Evolutionary conservation across 2,329 filamentous ascomycete species (phyloP).

Genomic region (Purpureocillium lavendulum): DNA sequence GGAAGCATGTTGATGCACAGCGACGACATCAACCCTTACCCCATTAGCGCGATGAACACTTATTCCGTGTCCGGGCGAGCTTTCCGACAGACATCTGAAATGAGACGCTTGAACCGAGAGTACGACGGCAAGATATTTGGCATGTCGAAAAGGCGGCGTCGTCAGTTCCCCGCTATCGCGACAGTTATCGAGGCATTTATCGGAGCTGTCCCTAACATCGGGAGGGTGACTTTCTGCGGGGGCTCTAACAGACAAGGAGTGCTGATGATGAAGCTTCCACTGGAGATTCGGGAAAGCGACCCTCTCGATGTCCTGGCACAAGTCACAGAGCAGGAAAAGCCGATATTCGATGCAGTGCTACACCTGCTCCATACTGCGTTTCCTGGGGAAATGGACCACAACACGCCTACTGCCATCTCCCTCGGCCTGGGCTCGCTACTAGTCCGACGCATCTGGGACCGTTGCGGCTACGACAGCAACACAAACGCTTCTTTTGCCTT

Average conservation of each 20-base stretch:
- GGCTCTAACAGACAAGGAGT: constrained; percentile 82
- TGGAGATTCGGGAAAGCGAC: constrained; percentile 50
- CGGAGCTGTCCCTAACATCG: constrained; percentile 60
- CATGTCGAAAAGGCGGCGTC: constrained; percentile 69
- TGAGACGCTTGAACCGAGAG: constrained; percentile 42
- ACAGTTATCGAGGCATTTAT: constrained; percentile 71
- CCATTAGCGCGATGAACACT: constrained; percentile 73
- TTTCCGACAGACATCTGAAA: constrained; percentile 47
- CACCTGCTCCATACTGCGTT: constrained; percentile 30
- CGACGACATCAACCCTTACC: constrained; percentile 67
- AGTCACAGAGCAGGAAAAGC: constrained; percentile 15
- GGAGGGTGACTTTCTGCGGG: constrained; percentile 72
- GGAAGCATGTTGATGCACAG: constrained; percentile 81
- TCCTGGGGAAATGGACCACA: constrained; percentile 26
- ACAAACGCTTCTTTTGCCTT: constrained; percentile 60
- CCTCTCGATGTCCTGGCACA: constrained; percentile 44
- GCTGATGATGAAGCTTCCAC: constrained; percentile 62
- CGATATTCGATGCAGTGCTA: constrained; percentile 27
- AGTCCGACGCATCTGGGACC: constrained; percentile 41
- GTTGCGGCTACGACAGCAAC: constrained; percentile 38
- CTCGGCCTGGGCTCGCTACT: constrained; percentile 36
- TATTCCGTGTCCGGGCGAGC: constrained; percentile 56
- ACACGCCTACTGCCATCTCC: constrained; percentile 32
- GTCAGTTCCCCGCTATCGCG: constrained; percentile 77
- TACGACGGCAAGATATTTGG: constrained; percentile 58